Evolutionary conservation across 2,329 filamentous ascomycete genomes (phyloP).

Genomic region (Fusarium dlaminii): DNA sequence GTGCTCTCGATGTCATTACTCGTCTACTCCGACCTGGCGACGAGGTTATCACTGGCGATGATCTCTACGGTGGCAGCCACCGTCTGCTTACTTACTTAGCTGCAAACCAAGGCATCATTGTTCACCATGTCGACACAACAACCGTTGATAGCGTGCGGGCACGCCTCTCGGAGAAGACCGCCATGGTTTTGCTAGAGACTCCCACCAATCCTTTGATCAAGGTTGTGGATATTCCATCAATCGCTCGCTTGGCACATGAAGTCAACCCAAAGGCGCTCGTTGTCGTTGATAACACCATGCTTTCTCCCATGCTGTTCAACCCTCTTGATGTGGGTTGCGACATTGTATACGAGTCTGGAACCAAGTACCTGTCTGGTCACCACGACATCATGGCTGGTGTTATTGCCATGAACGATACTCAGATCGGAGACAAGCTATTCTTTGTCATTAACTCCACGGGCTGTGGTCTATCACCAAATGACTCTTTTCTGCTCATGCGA

Average conservation of each 20-base stretch:
- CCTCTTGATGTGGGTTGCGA: conserved; percentile 94
- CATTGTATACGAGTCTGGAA: conserved; percentile 96
- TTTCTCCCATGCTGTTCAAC: conserved; percentile 93
- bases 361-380: conserved; percentile 96
- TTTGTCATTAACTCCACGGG: conserved; percentile 98
- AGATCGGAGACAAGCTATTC: conserved; percentile 87
- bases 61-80: conserved; percentile 96
- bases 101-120: conserved; percentile 87
- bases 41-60: conserved; percentile 96
- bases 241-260: conserved; percentile 79
- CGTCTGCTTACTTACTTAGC: conserved; percentile 91
- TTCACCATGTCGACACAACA: conserved; percentile 97
- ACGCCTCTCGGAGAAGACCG: conserved; percentile 80
- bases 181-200: conserved; percentile 95
- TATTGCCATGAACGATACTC: conserved; percentile 85
- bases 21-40: conserved; percentile 90
- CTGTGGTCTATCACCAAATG: conserved; percentile 92
- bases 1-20: conserved; percentile 94
- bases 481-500: conserved; percentile 93
- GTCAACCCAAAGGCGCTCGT: conserved; percentile 83
- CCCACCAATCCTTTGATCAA: conserved; percentile 99
- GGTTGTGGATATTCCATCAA: conserved; percentile 88
- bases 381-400: conserved; percentile 99
- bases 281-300: conserved; percentile 98
- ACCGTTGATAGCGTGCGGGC: conserved; percentile 73